phyloP scores from a whole-genome alignment of 2,329 filamentous ascomycete species.

The Ceratocystis lukuohia region DNA sequence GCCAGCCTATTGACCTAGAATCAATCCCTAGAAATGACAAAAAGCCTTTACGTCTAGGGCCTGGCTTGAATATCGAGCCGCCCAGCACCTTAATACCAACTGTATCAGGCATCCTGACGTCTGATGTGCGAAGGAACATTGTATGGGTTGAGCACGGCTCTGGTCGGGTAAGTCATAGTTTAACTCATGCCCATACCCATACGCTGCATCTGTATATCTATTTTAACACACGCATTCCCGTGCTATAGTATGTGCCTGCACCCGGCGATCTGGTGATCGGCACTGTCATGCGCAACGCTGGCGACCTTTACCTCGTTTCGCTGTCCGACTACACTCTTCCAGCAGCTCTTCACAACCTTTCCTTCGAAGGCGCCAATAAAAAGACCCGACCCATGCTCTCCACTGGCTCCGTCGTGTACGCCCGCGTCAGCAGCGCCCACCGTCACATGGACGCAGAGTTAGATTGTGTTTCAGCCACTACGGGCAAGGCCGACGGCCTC shows the following conservation, averaged over 20 bases:
- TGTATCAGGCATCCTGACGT: constrained; percentile 52
- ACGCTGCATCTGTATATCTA: neutral
- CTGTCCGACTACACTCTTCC: constrained; percentile 52
- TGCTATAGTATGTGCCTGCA: constrained; percentile 57
- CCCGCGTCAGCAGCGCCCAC: constrained; percentile 63
- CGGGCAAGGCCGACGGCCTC: constrained; percentile 77
- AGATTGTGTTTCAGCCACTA: constrained; percentile 74
- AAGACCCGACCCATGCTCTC: constrained; percentile 75
- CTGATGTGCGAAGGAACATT: constrained; percentile 59
- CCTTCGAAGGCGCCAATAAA: constrained; percentile 86
- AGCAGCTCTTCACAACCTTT: constrained; percentile 67
- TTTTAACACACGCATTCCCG: constrained; percentile 14
- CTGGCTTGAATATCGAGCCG: constrained; percentile 69
- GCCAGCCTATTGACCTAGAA: constrained; percentile 56
- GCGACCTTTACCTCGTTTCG: constrained; percentile 67
- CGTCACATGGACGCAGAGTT: constrained; percentile 80
- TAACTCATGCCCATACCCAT: neutral
- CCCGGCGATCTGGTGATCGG: constrained; percentile 81
- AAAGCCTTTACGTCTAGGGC: constrained; percentile 64
- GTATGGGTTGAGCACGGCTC: constrained; percentile 62
- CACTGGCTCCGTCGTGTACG: constrained; percentile 72
- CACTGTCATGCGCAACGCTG: constrained; percentile 60
- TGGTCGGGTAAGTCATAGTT: constrained; percentile 44
- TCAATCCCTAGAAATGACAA: constrained; percentile 55
- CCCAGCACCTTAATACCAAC: constrained; percentile 59